phyloP scores from a whole-genome alignment of 352 stramenopile genomes.

The Pythium rishiriense region DNA sequence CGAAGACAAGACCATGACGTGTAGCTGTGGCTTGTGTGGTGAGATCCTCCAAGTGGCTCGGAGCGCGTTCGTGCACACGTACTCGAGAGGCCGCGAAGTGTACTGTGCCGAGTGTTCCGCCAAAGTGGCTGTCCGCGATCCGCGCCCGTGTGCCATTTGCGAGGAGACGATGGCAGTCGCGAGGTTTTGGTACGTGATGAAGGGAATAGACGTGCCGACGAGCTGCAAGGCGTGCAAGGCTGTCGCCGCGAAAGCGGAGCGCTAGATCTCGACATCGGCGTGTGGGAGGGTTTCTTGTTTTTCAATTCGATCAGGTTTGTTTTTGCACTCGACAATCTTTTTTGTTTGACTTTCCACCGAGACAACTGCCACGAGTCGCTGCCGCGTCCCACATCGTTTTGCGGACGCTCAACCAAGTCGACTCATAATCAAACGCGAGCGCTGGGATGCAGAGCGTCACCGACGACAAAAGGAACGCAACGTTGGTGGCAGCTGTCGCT shows the following conservation, averaged over 20 bases:
- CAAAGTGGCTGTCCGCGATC: not conserved
- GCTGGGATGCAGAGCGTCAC: too few species aligned
- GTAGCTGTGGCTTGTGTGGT: slow-evolving; percentile 40
- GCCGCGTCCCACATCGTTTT: too few species aligned
- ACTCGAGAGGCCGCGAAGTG: slow-evolving; percentile 22
- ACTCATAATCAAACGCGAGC: too few species aligned
- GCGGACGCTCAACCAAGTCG: too few species aligned
- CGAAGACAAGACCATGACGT: slow-evolving; percentile 32
- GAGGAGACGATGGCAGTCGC: slow-evolving; percentile 10
- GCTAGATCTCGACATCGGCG: too few species aligned
- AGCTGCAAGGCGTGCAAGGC: slow-evolving; percentile 34
- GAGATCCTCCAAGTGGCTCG: slow-evolving; percentile 26
- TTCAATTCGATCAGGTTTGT: too few species aligned
- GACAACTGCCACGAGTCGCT: too few species aligned
- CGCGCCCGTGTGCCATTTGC: slow-evolving; percentile 9
- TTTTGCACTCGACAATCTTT: too few species aligned
- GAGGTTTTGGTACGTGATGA: slow-evolving; percentile 35
- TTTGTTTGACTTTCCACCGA: too few species aligned
- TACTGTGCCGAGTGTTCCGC: slow-evolving; percentile 24
- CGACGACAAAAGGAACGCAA: too few species aligned
- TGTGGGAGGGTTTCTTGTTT: too few species aligned
- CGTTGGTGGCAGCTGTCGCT: too few species aligned
- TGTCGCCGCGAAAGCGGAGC: not conserved
- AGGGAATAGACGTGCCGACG: slow-evolving; percentile 29
- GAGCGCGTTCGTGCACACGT: not conserved